Conservation (phyloP, 1,284 basidiomycete genomes). For the Trametes polyzona region DNA sequence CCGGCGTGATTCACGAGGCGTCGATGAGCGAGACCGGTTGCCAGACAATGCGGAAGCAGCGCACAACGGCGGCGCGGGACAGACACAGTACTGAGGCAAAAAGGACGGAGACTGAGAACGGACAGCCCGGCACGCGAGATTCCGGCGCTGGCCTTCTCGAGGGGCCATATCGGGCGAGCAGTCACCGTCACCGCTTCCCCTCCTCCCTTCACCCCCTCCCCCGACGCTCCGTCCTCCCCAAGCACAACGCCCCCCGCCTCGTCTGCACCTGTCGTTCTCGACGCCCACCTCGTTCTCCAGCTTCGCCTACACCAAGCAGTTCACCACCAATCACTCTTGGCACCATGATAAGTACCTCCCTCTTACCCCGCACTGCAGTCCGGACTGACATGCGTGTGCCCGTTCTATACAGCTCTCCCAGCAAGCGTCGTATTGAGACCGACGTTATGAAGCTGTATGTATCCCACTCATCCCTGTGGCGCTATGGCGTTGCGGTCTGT, state of each 20-base stretch:
- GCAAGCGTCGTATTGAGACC: constrained; percentile 95
- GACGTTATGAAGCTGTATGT: constrained; percentile 98
- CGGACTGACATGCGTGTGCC: constrained; percentile 25
- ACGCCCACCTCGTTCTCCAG: not conserved
- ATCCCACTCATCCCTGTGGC: not conserved
- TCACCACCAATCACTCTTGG: not conserved
- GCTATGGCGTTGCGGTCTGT: not conserved
- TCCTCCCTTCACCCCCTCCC: constrained; percentile 7
- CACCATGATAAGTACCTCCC: constrained; percentile 40
- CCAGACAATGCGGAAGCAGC: not conserved
- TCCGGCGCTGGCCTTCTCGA: constrained; percentile 10
- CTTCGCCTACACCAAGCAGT: not conserved
- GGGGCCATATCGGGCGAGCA: constrained; percentile 4
- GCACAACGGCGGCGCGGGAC: not conserved
- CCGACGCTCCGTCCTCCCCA: constrained; percentile 1
- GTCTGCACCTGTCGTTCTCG: not conserved
- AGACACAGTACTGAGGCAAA: not conserved
- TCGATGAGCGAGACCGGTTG: not conserved
- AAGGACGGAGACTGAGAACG: not conserved
- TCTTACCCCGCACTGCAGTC: not conserved
- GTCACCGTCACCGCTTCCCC: constrained; percentile 10
- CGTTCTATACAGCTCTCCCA: constrained; percentile 57
- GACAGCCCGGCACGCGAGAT: not conserved
- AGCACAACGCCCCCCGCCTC: not conserved
- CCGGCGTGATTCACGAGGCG: constrained; percentile 1